phyloP scores from a whole-genome alignment of 192 early-diverging fungal species.

The Coemansia sp. region DNA sequence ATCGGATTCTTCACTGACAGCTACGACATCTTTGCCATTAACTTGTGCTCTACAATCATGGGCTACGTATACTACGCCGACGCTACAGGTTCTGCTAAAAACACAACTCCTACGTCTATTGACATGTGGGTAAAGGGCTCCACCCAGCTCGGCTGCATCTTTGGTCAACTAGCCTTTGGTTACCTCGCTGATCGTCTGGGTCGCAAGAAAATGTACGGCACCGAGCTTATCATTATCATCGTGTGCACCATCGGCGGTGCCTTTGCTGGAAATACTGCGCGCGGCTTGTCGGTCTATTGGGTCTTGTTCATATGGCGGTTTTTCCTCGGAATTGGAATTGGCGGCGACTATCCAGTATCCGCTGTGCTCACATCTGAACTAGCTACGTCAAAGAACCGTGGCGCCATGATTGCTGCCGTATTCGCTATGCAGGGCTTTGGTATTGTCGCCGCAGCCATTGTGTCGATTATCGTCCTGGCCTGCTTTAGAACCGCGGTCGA shows the following conservation, averaged over 20 bases:
- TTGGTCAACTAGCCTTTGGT: slow-evolving; percentile 89
- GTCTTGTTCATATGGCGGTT: slow-evolving; percentile 84
- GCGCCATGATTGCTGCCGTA: slow-evolving; percentile 86
- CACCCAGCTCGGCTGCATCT: slow-evolving; percentile 81
- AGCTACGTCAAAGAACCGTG: slow-evolving; percentile 73
- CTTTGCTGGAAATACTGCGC: slow-evolving; percentile 62
- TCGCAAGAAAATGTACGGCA: slow-evolving; percentile 87
- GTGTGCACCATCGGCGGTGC: slow-evolving; percentile 77
- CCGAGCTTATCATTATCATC: slow-evolving; percentile 89
- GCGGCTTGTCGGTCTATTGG: slow-evolving; percentile 63
- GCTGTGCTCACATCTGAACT: slow-evolving; percentile 93
- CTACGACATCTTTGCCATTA: slow-evolving; percentile 91
- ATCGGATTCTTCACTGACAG: slow-evolving; percentile 88
- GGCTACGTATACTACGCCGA: slow-evolving; percentile 63
- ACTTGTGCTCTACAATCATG: slow-evolving; percentile 82
- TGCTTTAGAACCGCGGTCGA: slow-evolving; percentile 66
- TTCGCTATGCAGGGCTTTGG: slow-evolving; percentile 95
- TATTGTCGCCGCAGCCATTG: slow-evolving; percentile 74
- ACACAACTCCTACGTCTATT: slow-evolving; percentile 61
- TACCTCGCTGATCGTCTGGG: slow-evolving; percentile 83
- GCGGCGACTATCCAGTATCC: slow-evolving; percentile 91
- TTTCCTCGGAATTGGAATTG: slow-evolving; percentile 86
- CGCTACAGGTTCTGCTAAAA: slow-evolving; percentile 20
- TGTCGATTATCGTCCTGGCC: slow-evolving; percentile 67
- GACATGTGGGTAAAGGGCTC: slow-evolving; percentile 85